These are phyloP conservation scores for Penicillium coffeae DNA, from an alignment of 495 filamentous ascomycete genomes.

Conservation along the genomic window DNA sequence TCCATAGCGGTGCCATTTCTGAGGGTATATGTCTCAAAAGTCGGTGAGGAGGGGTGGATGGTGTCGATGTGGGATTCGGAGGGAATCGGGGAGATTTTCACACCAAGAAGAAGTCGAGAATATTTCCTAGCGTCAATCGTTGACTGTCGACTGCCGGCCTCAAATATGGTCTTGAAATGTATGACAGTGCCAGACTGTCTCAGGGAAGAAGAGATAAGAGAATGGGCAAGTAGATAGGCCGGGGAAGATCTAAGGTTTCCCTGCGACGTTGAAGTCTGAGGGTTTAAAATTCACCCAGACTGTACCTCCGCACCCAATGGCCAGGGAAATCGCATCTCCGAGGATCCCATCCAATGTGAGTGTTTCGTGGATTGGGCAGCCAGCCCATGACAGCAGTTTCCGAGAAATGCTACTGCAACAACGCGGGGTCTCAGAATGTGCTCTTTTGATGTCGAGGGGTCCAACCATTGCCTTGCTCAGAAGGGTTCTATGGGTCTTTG, in stretches of 20 bases:
- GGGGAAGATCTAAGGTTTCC: neutral
- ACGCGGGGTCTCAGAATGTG: constrained; percentile 20
- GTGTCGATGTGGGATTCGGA: neutral
- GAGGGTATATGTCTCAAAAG: neutral
- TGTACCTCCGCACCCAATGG: constrained; percentile 5
- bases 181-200: constrained; percentile 10
- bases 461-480: neutral
- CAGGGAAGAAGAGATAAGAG: neutral
- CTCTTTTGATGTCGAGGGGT: no score
- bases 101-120: neutral
- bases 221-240: neutral
- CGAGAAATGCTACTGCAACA: constrained; percentile 2
- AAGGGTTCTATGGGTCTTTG: neutral
- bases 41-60: constrained; percentile 3
- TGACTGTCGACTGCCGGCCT: neutral
- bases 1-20: constrained; percentile 34
- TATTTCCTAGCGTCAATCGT: neutral
- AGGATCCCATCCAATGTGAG: constrained; percentile 23
- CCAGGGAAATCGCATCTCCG: constrained; percentile 14
- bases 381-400: constrained; percentile 13
- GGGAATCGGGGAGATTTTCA: neutral
- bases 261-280: constrained; percentile 1
- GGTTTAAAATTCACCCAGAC: constrained; percentile 23
- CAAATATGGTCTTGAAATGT: neutral
- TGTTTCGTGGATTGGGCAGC: neutral